Percentiles rank a stretch among this genome's conserved stretches.
phyloP scores from a whole-genome alignment of 345 rosid genomes.

The Eucalyptus pauciflora region DNA sequence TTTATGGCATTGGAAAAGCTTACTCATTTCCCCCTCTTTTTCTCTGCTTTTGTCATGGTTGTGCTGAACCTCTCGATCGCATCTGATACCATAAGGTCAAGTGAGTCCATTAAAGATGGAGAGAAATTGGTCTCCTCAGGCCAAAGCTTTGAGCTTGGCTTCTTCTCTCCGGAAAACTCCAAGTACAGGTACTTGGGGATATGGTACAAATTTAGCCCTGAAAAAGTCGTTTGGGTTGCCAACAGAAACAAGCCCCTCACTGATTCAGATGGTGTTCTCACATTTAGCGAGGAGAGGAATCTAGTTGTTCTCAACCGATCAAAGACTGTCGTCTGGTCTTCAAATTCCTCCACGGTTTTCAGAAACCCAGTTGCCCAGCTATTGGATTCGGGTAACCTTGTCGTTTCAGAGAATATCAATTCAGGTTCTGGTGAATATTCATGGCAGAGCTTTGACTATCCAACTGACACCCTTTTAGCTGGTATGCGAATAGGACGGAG shows the following conservation, averaged over 20 bases:
- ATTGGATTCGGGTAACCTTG: slow-evolving; percentile 21
- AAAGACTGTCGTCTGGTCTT: slow-evolving; percentile 2
- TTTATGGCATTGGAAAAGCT: not conserved
- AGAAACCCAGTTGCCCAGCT: slow-evolving; percentile 5
- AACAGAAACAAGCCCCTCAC: slow-evolving; percentile 20
- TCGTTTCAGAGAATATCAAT: not conserved
- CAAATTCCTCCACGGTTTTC: not conserved
- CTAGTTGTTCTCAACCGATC: not conserved
- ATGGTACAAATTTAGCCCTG: slow-evolving; percentile 8
- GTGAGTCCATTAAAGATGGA: not conserved
- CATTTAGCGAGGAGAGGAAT: not conserved
- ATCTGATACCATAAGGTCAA: not conserved
- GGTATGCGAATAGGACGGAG: slow-evolving; percentile 15
- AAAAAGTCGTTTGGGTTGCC: slow-evolving; percentile 23
- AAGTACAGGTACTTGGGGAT: slow-evolving; percentile 17
- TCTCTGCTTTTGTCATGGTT: not conserved
- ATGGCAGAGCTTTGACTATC: slow-evolving; percentile 29
- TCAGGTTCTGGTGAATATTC: not conserved
- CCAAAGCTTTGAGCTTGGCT: not conserved
- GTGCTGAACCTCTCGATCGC: not conserved
- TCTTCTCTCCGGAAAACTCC: slow-evolving; percentile 3
- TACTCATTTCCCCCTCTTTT: not conserved
- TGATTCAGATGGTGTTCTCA: not conserved
- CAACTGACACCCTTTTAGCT: slow-evolving; percentile 17
- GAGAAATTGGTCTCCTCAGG: not conserved